Evolutionary conservation across 2,329 filamentous ascomycete species (phyloP), one percentile per base, ranked within the genome.

Genomic region (Celoporthe dispersa): DNA sequence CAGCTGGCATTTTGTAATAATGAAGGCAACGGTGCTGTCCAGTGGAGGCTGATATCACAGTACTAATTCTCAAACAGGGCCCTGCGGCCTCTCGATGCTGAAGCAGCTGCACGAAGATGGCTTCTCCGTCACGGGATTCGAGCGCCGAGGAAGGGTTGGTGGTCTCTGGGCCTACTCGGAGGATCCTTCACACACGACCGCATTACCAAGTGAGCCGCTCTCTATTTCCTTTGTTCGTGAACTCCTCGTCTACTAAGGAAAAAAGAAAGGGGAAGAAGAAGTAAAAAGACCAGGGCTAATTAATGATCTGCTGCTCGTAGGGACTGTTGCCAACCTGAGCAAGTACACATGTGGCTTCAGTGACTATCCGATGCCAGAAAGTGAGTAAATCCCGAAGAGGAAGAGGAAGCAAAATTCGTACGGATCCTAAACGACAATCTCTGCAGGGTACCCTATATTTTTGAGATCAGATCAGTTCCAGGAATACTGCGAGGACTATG

Each of bases 51-150:
- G 19, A 60, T 39, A 60, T n/a, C 5, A n/a, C 22, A 2, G 37
- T 22, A 6, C 7, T 19, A 37, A 7, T 9, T 6, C 6, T 57
- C n/a, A 7, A 37, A 53, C 59, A 71, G 70, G 70, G 8, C 70
- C 70, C 0, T 71, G 63, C 6, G 70, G 70, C 39, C 64, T 71
- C 1, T 71, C 70, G 12, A 77, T 82, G 16, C 75, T 83, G 65
- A 85, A 85, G 74, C 81, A 81, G 51, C 72, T 84, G 25, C 73
- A 79, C 2, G 82, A 85, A 68, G 81, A 83, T 74, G 81, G 82
- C 11, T 85, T 84, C 66, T 74, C 83, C 12, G 82, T 79, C 6
- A 77, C 79, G 1, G 83, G 79, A 2, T 84, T 84, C 61, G 84
- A 85, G 63, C 76, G 79, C 37, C 81, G 80, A 67, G 70, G 74